A percentile compares a stretch with the other conserved stretches of the same genome.
These are phyloP conservation scores for Apiospora hydei DNA, from an alignment of 2,329 filamentous ascomycete genomes.

Conservation along the genomic window DNA sequence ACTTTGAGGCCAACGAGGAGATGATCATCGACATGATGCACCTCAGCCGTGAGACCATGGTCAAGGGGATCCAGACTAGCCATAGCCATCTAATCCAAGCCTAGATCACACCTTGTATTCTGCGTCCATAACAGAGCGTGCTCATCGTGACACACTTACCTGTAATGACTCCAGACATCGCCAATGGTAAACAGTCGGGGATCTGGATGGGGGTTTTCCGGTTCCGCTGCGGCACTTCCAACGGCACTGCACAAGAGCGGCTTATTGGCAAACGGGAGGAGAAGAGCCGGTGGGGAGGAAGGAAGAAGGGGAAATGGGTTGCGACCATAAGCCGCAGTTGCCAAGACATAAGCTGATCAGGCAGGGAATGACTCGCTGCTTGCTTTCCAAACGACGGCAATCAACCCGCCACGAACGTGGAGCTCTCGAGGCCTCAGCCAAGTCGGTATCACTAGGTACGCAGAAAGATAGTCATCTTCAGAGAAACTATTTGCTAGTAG, in stretches of 20 bases:
- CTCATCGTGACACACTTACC: background rate
- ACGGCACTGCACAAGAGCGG: too few relatives aligned
- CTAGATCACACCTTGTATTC: background rate
- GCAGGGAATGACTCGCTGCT: background rate
- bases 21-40: slow-evolving; percentile 23
- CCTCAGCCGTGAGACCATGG: slow-evolving; percentile 24
- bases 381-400: background rate
- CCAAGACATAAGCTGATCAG: background rate
- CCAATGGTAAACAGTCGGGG: too few relatives aligned
- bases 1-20: slow-evolving; percentile 25
- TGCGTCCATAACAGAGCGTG: background rate
- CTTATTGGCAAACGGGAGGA: background rate
- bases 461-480: too few relatives aligned
- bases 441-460: background rate
- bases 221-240: too few relatives aligned
- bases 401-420: background rate
- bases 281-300: background rate
- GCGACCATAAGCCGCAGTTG: background rate
- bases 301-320: background rate
- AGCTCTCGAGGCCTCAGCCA: background rate
- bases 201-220: too few relatives aligned
- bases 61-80: slow-evolving; percentile 21
- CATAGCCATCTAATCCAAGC: slow-evolving; percentile 5
- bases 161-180: too few relatives aligned
- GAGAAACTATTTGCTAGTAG: background rate